These are phyloP conservation scores for Leccinum longicurvipes DNA, from an alignment of 768 basidiomycete species.

Conservation along the genomic window DNA sequence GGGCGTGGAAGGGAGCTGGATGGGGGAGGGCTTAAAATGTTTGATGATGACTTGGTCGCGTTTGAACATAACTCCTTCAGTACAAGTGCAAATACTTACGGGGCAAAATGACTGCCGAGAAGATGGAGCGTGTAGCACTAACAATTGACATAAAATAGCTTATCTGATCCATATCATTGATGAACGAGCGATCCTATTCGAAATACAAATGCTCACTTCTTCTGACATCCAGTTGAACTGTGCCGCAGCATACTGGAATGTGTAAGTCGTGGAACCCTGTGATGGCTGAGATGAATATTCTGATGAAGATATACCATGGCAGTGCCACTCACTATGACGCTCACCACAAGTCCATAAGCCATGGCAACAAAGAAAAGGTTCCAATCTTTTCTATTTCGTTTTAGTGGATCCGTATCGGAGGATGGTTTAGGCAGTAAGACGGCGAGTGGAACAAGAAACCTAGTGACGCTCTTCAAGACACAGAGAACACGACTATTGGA, in stretches of 20 bases:
- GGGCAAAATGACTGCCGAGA: conserved; percentile 57
- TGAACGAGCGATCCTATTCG: background rate
- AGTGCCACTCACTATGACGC: conserved; percentile 43
- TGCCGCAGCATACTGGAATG: conserved; percentile 62
- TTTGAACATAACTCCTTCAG: background rate
- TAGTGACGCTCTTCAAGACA: conserved; percentile 43
- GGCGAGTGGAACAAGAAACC: conserved; percentile 69
- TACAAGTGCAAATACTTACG: conserved; percentile 39
- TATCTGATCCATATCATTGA: conserved; percentile 38
- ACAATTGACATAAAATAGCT: conserved; percentile 68
- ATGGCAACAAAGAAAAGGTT: conserved; percentile 55
- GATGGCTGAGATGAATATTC: background rate
- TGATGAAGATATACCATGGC: background rate
- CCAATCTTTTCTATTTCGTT: conserved; percentile 53
- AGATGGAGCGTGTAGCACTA: conserved; percentile 51
- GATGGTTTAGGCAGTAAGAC: conserved; percentile 51
- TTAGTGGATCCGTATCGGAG: conserved; percentile 36
- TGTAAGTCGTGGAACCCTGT: conserved; percentile 56
- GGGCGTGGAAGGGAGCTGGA: conserved; percentile 12
- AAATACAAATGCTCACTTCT: conserved; percentile 39
- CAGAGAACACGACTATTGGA: background rate
- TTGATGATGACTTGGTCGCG: conserved; percentile 49
- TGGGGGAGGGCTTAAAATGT: conserved; percentile 42
- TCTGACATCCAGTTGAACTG: conserved; percentile 68
- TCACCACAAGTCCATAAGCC: conserved; percentile 45